phyloP scores from a whole-genome alignment of 2,329 filamentous ascomycete genomes.

The Penicillium sp. region DNA sequence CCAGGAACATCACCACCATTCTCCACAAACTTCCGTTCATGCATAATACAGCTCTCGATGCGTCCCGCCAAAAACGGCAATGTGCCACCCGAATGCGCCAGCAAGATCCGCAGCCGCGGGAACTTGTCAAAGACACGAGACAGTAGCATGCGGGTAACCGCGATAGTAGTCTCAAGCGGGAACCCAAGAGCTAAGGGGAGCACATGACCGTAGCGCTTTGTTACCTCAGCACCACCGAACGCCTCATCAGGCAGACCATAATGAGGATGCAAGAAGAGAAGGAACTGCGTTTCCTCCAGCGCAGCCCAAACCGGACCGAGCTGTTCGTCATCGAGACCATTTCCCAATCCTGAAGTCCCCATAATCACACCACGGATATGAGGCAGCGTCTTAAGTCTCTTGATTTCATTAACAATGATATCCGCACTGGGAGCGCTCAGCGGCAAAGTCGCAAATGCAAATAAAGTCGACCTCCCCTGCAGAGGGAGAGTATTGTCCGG shows the following conservation, averaged over 20 bases:
- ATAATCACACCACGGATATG: slow-evolving; percentile 83
- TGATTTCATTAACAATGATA: slow-evolving; percentile 62
- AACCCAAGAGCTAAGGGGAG: slow-evolving; percentile 83
- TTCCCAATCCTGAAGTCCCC: slow-evolving; percentile 76
- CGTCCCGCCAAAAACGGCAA: slow-evolving; percentile 84
- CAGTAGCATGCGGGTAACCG: slow-evolving; percentile 83
- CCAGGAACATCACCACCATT: slow-evolving; percentile 61
- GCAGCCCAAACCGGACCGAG: slow-evolving; percentile 71
- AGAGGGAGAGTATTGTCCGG: slow-evolving; percentile 18
- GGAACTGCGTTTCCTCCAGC: slow-evolving; percentile 61
- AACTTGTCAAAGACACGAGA: slow-evolving; percentile 79
- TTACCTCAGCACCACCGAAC: slow-evolving; percentile 71
- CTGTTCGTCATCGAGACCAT: slow-evolving; percentile 73
- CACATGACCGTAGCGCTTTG: slow-evolving; percentile 78
- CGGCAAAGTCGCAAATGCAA: slow-evolving; percentile 79
- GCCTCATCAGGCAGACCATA: slow-evolving; percentile 81
- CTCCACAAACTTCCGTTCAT: slow-evolving; percentile 72
- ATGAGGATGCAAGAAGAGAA: slow-evolving; percentile 86
- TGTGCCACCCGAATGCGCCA: slow-evolving; percentile 86
- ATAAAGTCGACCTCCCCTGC: slow-evolving; percentile 64
- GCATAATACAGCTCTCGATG: slow-evolving; percentile 81
- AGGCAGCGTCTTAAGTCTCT: slow-evolving; percentile 58
- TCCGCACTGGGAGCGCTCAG: slow-evolving; percentile 64
- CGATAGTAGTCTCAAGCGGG: slow-evolving; percentile 89
- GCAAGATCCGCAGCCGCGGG: slow-evolving; percentile 65